Evolutionary conservation across 371 early-diverging fungal genomes (phyloP).

Genomic region (Fennellomyces sp.): DNA sequence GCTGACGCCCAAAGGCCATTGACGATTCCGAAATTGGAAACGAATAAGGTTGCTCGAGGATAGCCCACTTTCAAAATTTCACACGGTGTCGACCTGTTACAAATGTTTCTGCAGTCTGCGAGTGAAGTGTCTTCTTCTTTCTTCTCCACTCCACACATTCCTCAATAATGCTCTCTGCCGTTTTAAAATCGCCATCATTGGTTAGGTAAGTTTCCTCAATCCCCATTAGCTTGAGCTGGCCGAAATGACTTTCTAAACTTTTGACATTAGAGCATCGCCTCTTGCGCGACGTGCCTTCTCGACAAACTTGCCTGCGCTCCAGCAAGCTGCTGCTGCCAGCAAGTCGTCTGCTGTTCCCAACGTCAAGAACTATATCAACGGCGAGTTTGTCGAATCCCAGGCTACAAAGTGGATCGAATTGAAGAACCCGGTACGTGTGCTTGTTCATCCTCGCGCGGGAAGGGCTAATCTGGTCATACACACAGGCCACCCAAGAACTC

Average conservation of each 20-base stretch:
- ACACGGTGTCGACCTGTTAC: conserved; percentile 8
- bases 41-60: not conserved
- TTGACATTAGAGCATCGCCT: conserved; percentile 6
- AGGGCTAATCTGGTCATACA: not conserved
- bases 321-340: conserved; percentile 23
- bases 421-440: conserved; percentile 77
- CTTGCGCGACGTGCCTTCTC: conserved; percentile 31
- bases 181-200: conserved; percentile 6
- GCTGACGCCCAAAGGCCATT: too few relatives aligned
- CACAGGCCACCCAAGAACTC: conserved; percentile 91
- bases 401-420: conserved; percentile 89
- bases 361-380: conserved; percentile 86
- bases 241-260: not conserved
- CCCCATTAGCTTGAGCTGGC: not conserved
- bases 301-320: conserved; percentile 42
- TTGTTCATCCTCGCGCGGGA: not conserved
- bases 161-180: conserved; percentile 13
- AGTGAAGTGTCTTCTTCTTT: not conserved
- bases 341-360: conserved; percentile 47
- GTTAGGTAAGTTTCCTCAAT: not conserved
- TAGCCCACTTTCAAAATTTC: conserved; percentile 10
- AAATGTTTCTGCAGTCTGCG: not conserved
- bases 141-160: not conserved
- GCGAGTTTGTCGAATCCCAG: conserved; percentile 90
- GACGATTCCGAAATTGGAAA: not conserved